Conservation (phyloP, 2,329 filamentous ascomycete genomes). For the Aspergillus nomiae region DNA sequence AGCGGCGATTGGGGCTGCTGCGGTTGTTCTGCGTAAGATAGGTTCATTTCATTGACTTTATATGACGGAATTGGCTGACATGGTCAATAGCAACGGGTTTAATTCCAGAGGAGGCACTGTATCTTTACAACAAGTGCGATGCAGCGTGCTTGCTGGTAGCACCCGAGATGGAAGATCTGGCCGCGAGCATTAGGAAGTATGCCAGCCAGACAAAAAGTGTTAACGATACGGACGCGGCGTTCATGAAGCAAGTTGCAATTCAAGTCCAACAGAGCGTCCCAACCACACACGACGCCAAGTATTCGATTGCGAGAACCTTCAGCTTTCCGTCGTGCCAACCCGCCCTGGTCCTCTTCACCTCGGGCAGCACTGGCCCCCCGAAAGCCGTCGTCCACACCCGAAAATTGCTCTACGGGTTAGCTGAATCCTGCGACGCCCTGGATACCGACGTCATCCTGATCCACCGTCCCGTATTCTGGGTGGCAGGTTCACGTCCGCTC, state of each 20-base stretch:
- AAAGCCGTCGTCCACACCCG: conserved; percentile 10
- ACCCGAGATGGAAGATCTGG: too few species aligned
- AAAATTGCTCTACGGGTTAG: background rate
- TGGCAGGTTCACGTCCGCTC: background rate
- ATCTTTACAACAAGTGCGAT: too few species aligned
- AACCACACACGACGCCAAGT: too few species aligned
- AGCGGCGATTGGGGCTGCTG: background rate
- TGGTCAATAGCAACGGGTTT: too few species aligned
- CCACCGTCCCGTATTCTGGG: background rate
- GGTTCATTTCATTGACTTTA: background rate
- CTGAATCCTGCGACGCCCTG: background rate
- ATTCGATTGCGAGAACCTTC: background rate
- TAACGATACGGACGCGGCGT: too few species aligned
- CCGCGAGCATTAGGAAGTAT: too few species aligned
- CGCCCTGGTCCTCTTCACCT: conserved; percentile 4
- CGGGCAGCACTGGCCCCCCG: conserved; percentile 8
- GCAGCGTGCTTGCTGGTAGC: too few species aligned
- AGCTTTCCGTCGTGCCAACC: background rate
- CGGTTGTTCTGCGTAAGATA: background rate
- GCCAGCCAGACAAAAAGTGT: too few species aligned
- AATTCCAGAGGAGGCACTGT: too few species aligned
- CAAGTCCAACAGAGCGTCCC: too few species aligned
- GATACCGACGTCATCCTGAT: background rate
- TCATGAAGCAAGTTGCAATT: background rate
- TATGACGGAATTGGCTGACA: background rate